These are phyloP conservation scores for Picochlorum costavermella DNA, from an alignment of 139 green algal species.

Conservation along the genomic window DNA sequence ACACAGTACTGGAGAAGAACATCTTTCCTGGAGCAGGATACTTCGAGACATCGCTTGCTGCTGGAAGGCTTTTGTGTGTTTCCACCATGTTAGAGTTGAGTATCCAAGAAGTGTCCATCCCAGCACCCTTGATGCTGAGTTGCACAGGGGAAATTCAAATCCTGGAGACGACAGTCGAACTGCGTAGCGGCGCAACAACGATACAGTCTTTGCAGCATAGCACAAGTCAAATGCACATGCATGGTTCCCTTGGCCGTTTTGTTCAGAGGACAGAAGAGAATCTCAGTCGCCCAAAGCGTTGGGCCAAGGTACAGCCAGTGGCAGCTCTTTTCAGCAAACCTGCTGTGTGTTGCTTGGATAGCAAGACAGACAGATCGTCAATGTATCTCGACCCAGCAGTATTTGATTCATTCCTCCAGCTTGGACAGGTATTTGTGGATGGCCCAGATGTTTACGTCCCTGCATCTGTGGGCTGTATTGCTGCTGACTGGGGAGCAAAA, in stretches of 20 bases:
- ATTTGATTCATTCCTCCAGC: slow-evolving; percentile 45
- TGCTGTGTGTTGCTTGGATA: slow-evolving; percentile 10
- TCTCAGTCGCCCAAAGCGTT: no score
- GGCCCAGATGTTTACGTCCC: slow-evolving; percentile 42
- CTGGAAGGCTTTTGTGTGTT: no score
- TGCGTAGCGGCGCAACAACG: no score
- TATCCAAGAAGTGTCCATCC: not conserved
- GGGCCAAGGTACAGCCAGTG: no score
- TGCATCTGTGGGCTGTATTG: slow-evolving; percentile 30
- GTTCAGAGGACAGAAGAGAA: no score
- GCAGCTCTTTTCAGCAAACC: not conserved
- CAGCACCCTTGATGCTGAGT: not conserved
- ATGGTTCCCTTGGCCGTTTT: no score
- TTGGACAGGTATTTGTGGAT: slow-evolving; percentile 30
- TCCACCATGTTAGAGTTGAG: not conserved
- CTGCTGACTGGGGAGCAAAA: not conserved
- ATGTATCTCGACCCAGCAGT: slow-evolving; percentile 29
- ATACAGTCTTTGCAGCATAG: no score
- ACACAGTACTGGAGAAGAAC: slow-evolving; percentile 47
- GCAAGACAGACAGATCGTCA: slow-evolving; percentile 17
- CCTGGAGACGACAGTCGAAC: no score
- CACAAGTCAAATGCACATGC: no score
- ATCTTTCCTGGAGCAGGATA: slow-evolving; percentile 41
- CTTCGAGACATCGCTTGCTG: slow-evolving; percentile 22
- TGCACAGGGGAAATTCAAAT: no score